Evolutionary conservation across 2,329 filamentous ascomycete species (phyloP).

Genomic region (Colletotrichum tropicicola): DNA sequence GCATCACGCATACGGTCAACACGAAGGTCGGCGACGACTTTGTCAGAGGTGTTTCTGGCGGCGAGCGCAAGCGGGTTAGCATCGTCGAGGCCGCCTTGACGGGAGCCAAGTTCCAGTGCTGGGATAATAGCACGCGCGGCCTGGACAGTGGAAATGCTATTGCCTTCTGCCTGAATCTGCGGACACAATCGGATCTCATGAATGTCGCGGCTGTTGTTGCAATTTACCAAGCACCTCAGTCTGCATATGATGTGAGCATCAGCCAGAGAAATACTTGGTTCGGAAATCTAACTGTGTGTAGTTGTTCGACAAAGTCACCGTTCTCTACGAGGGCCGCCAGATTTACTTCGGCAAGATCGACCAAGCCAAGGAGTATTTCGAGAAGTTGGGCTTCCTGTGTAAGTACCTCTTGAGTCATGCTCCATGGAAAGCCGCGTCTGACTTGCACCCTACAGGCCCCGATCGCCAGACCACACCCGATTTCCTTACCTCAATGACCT

Average conservation of each 20-base stretch:
- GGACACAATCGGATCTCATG: slow-evolving; percentile 49
- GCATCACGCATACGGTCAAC: slow-evolving; percentile 32
- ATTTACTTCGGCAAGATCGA: slow-evolving; percentile 70
- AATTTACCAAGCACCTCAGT: slow-evolving; percentile 33
- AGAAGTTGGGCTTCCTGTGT: slow-evolving; percentile 62
- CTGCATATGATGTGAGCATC: slow-evolving; percentile 31
- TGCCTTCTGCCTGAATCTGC: slow-evolving; percentile 62
- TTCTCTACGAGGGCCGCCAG: slow-evolving; percentile 73
- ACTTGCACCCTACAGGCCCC: slow-evolving; percentile 32
- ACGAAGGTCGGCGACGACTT: slow-evolving; percentile 33
- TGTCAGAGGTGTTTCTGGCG: slow-evolving; percentile 31
- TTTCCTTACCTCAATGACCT: slow-evolving; percentile 76
- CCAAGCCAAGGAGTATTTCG: slow-evolving; percentile 69
- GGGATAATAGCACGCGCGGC: slow-evolving; percentile 43
- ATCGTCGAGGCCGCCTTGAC: slow-evolving; percentile 34
- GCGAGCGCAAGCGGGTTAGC: slow-evolving; percentile 51
- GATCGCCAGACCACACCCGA: slow-evolving; percentile 70
- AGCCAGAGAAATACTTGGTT: accelerated
- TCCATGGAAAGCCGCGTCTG: background rate
- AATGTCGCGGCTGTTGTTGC: slow-evolving; percentile 29
- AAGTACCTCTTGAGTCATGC: background rate
- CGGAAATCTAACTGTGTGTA: background rate
- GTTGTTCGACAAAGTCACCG: slow-evolving; percentile 70
- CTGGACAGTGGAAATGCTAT: slow-evolving; percentile 57
- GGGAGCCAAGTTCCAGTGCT: slow-evolving; percentile 36